Base-by-base conservation (phyloP, 768 basidiomycete genomes). In the Trametes cinnabarina region DNA sequence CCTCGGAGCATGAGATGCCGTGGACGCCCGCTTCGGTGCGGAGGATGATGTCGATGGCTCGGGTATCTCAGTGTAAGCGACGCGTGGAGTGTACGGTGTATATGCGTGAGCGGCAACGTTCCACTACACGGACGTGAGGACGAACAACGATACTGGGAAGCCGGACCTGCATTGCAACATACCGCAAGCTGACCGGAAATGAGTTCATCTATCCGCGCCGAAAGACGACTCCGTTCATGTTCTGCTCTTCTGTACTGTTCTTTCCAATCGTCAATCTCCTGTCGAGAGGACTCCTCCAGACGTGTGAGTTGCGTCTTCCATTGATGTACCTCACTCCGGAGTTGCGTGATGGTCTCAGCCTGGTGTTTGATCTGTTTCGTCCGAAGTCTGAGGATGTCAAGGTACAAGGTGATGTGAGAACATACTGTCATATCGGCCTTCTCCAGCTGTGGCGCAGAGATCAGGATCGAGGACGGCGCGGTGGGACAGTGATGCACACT, bases 201-300 rank as follows among this genome's bases (percentile, higher is more conserved):
- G 2, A 88, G 76, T 52, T 87, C 85, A 43, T 86, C 84, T 10
- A 86, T 68, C 40, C 82, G 77, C 4, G 79, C 77, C 8, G 82
- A 75, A 12, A 89, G 77, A 5, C 77, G 76, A 28, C 78, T 80
- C 54, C 87, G 79, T 55, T 90, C 87, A 54, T 85, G 77, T 60
- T 91, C 88, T 43, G 88, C 86, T 15, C 87, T 82, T 35, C 85
- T 73, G 68, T 88, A 90, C 63, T 89, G 87, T 20, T 88, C 88
- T 69, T 90, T 90, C 89, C 89, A 91, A 63, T 86, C 86, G 51
- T 77, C 76, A 0, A 87, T 81, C 58, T 80, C 78, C 28, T 72
- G 72, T 46, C 76, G 72, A 10, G 78, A 76, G 1, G 76, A 71
- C 51, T 81, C 79, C 50, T 80, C 78, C 26, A 77, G 68, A 26